Base-by-base conservation (phyloP, 495 filamentous ascomycete species). In the Aspergillus bertholletiae region DNA sequence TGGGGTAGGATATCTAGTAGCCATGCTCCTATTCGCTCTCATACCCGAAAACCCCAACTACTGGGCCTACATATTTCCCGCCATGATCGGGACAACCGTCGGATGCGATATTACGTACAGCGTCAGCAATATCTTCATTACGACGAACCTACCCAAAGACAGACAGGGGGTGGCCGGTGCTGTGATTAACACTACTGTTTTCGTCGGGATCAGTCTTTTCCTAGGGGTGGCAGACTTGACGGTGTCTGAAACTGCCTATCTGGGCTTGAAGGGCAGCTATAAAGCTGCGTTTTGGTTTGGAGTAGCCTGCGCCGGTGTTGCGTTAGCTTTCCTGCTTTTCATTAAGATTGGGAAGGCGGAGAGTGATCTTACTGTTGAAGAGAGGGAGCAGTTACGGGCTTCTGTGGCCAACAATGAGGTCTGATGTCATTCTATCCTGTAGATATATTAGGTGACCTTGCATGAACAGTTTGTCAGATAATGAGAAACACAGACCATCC, bases 271-370 rank as follows among this genome's bases (percentile, higher is more conserved):
- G 21, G 26, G 54, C 39, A 56, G 54, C 15, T 56, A 56, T 26
- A 56, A 56, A 18, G 54, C 39, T 15, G 54, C 46, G 28, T 56
- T 56, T 39, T 56, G 54, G 54, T 50, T 56, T 45, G 54, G 54
- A 3, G 54, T 56, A 26, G 54, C 37, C 1, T 56, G 46, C 9
- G 28, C 47, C 24, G 54, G 47, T 20, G 54, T 51, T 24, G 54
- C 54, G 21, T 23, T 51, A 41, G 21, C 37, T 0, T 28, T 56
- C 1, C 34, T 56, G 20, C 7, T 45, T 4, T 49, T 56, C 28
- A 17, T 56, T 6, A 35, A 27, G 28, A 47, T 51, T 21, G 54
- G 54, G 0, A 50, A 27, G 47, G 54, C 54, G 37, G 20, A 3
- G 18, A 51, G 54, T 46, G 47, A 45, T n/a, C 20, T 56, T 3